Evolutionary conservation across 306 rosid species (phyloP).

Genomic region (Boehmeria nivea): DNA sequence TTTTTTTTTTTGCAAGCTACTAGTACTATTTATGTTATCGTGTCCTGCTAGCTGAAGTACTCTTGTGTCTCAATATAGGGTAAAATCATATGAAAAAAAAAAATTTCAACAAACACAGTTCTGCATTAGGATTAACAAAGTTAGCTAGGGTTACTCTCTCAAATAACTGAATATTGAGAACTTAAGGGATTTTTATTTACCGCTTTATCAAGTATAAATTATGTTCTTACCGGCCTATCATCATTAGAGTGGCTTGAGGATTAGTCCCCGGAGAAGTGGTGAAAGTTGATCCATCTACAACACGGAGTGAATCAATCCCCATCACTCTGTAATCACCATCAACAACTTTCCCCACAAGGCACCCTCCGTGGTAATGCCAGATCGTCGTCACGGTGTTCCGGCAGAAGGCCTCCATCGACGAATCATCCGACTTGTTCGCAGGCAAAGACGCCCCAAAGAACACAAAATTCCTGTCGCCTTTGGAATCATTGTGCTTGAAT

Average conservation of each 20-base stretch:
- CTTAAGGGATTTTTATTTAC: too few relatives aligned
- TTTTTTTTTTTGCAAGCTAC: too few relatives aligned
- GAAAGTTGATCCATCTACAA: slow-evolving; percentile 14
- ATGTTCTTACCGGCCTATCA: slow-evolving; percentile 12
- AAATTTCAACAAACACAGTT: too few relatives aligned
- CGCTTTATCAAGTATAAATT: not conserved
- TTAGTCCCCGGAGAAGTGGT: slow-evolving; percentile 20
- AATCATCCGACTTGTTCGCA: not conserved
- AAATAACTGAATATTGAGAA: too few relatives aligned
- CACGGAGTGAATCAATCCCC: slow-evolving; percentile 12
- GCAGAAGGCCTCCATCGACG: slow-evolving; percentile 9
- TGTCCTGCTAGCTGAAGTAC: too few relatives aligned
- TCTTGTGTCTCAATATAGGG: too few relatives aligned
- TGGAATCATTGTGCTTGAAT: not conserved
- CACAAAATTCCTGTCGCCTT: slow-evolving; percentile 1
- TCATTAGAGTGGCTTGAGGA: slow-evolving; percentile 28
- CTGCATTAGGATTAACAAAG: too few relatives aligned
- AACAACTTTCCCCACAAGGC: slow-evolving; percentile 22
- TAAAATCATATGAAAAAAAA: too few relatives aligned
- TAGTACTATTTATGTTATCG: too few relatives aligned
- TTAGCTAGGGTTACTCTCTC: too few relatives aligned
- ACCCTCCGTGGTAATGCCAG: slow-evolving; percentile 32
- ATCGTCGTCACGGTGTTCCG: slow-evolving; percentile 7
- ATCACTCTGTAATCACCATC: slow-evolving; percentile 20
- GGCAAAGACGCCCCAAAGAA: slow-evolving; percentile 6